Evolutionary conservation across 2,329 filamentous ascomycete genomes (phyloP), one percentile per base, ranked within the genome.

Genomic region (Clathrospora elynae): DNA sequence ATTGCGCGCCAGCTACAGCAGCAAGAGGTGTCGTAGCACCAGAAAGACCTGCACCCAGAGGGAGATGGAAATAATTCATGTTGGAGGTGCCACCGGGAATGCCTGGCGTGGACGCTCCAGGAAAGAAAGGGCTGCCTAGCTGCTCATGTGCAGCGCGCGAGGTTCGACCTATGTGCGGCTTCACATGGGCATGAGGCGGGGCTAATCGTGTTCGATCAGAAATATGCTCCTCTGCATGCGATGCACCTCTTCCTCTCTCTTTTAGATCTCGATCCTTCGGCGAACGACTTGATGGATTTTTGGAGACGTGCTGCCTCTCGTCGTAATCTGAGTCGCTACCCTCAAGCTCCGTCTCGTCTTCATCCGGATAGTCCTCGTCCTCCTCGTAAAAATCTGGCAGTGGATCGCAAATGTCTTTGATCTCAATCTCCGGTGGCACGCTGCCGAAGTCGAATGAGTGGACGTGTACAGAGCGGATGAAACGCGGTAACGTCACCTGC

Each of bases 361-460:
- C 79, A 25, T 81, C 79, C 17, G 81, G 77, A 14, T 81, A 79
- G 46, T 87, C 86, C 24, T 84, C 75, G 17, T 87, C 83, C 57
- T 88, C 85, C 59, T 96, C 93, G 75, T 99, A 99, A 66, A 99
- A 99, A 62, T 99, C 93, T 1, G 90, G 86, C 45, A 97, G 80
- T 2, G 93, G 93, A 67, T 99, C 91, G 59, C 92, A 95, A 49
- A 99, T 91, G 70, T 97, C 93, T 73, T 96, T 97, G 62, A 99
- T 85, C 66, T 95, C 90, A 28, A 99, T 81, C 57, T 88, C 82
- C 2, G 93, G 93, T 25, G 88, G 79, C 35, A 92, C 84, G 18
- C 78, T 83, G 33, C 93, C 93, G 68, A 99, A 96, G 53, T 92
- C 86, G 72, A 99, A 99, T 49, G 88, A 86, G 68, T 96, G 91